phyloP scores from a whole-genome alignment of 139 green algal genomes.

The Tetradesmus lagerheimii region DNA sequence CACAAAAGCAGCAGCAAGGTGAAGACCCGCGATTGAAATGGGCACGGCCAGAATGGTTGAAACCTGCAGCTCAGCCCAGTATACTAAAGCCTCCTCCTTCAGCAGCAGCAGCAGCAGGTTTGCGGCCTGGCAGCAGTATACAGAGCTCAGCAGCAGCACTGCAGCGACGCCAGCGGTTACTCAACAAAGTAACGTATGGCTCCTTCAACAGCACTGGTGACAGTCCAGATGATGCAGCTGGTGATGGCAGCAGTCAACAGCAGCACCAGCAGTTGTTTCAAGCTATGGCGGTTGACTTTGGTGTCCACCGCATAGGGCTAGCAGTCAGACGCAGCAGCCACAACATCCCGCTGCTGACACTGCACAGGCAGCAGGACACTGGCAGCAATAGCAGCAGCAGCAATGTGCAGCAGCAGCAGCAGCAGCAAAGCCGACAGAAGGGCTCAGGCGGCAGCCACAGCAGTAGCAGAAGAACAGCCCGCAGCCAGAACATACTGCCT shows the following conservation, averaged over 20 bases:
- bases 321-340: neutral
- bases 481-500: neutral
- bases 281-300: slow-evolving; percentile 27
- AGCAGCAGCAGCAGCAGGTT: slow-evolving; percentile 22
- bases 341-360: slow-evolving; percentile 22
- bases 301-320: neutral
- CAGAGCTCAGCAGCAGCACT: neutral
- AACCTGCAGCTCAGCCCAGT: neutral
- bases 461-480: neutral
- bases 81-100: neutral
- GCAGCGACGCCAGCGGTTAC: neutral
- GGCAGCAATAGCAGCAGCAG: neutral
- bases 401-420: slow-evolving; percentile 13
- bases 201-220: neutral
- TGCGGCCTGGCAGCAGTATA: neutral
- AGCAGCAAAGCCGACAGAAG: neutral
- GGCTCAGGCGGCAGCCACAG: neutral
- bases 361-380: slow-evolving; percentile 3
- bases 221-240: neutral
- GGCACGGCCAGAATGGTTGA: slow-evolving; percentile 34
- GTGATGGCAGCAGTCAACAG: neutral
- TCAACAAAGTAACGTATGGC: slow-evolving; percentile 19
- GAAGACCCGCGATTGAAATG: slow-evolving; percentile 23
- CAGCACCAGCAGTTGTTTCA: slow-evolving; percentile 22
- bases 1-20: neutral